These are phyloP conservation scores for Tricholoma flavovirens DNA, from an alignment of 768 basidiomycete species.

Conservation along the genomic window DNA sequence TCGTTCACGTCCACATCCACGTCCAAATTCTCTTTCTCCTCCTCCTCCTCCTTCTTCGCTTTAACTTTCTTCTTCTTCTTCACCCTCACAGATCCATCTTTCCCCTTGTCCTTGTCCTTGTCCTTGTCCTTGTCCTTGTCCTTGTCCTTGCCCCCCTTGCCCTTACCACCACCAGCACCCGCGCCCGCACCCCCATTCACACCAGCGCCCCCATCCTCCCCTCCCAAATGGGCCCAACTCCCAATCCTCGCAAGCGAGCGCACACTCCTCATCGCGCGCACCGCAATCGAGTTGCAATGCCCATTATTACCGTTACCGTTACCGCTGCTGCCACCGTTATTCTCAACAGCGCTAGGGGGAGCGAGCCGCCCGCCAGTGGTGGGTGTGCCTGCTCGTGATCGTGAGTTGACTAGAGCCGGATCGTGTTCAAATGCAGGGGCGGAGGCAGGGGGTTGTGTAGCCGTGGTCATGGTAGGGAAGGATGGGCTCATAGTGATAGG, in stretches of 20 bases:
- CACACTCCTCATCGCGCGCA: slow-evolving; percentile 75
- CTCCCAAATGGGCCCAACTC: slow-evolving; percentile 61
- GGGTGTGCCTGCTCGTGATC: slow-evolving; percentile 31
- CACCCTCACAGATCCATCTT: too few relatives aligned
- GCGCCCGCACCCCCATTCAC: slow-evolving; percentile 2
- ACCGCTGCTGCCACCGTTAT: slow-evolving; percentile 29
- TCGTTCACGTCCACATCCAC: neutral
- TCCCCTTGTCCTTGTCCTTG: slow-evolving; percentile 15
- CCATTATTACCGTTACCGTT: too few relatives aligned
- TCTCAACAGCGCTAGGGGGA: slow-evolving; percentile 22
- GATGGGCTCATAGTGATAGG: slow-evolving; percentile 23
- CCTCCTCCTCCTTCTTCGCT: slow-evolving; percentile 20
- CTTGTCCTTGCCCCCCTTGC: slow-evolving; percentile 2
- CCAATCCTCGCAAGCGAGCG: slow-evolving; percentile 66
- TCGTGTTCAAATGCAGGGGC: slow-evolving; percentile 7
- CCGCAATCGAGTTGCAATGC: slow-evolving; percentile 47
- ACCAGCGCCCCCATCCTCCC: slow-evolving; percentile 23
- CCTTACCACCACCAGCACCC: slow-evolving; percentile 1
- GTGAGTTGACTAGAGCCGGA: slow-evolving; percentile 22
- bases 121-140: neutral
- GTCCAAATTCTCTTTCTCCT: neutral
- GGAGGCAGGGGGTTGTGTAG: too few relatives aligned
- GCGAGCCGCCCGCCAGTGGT: slow-evolving; percentile 33
- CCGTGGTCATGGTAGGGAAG: too few relatives aligned
- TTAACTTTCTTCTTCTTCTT: slow-evolving; percentile 18